Evolutionary conservation across 163 green algal species (phyloP).

Genomic region (Coccomyxa subellipsoidea): DNA sequence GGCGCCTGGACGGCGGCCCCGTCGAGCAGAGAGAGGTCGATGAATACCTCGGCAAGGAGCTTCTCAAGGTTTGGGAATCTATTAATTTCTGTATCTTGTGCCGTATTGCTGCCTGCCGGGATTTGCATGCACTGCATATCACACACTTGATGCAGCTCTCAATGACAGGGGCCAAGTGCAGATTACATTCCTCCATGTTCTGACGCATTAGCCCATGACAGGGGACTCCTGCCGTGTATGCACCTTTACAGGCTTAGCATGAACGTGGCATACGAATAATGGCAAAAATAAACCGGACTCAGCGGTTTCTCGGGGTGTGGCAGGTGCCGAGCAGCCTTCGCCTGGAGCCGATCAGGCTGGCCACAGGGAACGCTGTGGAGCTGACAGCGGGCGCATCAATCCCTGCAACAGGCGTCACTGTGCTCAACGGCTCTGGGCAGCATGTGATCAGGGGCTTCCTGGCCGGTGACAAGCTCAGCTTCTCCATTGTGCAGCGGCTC

Average conservation of each 20-base stretch:
- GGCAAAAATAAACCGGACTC: too few species aligned
- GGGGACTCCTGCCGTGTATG: too few species aligned
- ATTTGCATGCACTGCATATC: too few species aligned
- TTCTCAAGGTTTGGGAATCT: conserved; percentile 64
- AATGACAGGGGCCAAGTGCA: too few species aligned
- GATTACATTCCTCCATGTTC: too few species aligned
- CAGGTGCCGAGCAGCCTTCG: conserved; percentile 33
- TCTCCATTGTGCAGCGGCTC: conserved; percentile 59
- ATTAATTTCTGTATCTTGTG: too few species aligned
- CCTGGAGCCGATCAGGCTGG: conserved; percentile 41
- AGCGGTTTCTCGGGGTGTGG: too few species aligned
- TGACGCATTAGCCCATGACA: too few species aligned
- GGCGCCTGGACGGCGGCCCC: conserved; percentile 51
- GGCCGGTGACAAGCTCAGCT: conserved; percentile 30
- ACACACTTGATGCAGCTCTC: too few species aligned
- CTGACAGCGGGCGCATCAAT: conserved; percentile 48
- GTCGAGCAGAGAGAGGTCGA: conserved; percentile 36
- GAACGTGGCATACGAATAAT: too few species aligned
- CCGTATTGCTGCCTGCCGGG: too few species aligned
- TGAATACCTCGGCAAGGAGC: conserved; percentile 46
- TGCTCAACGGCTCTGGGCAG: conserved; percentile 43
- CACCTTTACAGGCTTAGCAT: too few species aligned
- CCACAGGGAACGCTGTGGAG: conserved; percentile 24
- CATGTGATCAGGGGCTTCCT: conserved; percentile 28
- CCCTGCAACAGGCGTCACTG: conserved; percentile 48